Base-by-base conservation (phyloP, 208 protist genomes). In the Crithidia acanthocephali region DNA sequence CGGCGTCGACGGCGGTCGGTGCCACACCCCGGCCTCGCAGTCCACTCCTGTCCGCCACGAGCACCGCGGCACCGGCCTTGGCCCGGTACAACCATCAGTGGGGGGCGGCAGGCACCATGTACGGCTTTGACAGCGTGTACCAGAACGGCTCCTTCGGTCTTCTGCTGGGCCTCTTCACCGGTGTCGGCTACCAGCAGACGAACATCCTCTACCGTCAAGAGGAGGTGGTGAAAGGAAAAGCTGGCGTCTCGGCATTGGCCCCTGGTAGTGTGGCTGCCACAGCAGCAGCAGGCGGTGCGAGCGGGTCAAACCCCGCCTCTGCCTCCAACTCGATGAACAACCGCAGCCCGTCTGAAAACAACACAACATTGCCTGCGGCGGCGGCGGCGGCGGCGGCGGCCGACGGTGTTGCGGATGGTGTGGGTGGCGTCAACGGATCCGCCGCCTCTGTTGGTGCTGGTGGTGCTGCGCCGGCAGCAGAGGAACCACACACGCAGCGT, bases 81-180 rank as follows among this genome's bases (percentile, higher is more conserved):
- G 45, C 37, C 25, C 37, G 59, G 44, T 35, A 33, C 22, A 42
- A 22, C 30, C 37, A 40, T 15, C 35, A 64, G 42, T 72, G 59
- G 42, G 42, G 27, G 7, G 18, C 18, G 1, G 63, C 64, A 7
- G 70, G 63, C 70, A 68, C 30, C 50, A 87, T 85, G 45, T 91
- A 81, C 61, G 83, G 80, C n/a, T 63, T 61, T 32, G 58, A 82
- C 56, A 40, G 61, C 20, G 62, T 87, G 18, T 79, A 84, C 69
- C 58, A 65, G 22, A 76, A 79, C 50, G 79, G 66, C 42, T 80
- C 48, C 22, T 80, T 91, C 44, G 72, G 72, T 33, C 65, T 87
- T 23, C 68, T 81, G 63, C 73, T 51, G 9, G 81, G 76, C 18
- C 60, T 91, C 45, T 76, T 82, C 56, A 76, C 83, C 2, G 74